Conservation (phyloP, 2,329 filamentous ascomycete genomes). For the Hypomyces rosellus region DNA sequence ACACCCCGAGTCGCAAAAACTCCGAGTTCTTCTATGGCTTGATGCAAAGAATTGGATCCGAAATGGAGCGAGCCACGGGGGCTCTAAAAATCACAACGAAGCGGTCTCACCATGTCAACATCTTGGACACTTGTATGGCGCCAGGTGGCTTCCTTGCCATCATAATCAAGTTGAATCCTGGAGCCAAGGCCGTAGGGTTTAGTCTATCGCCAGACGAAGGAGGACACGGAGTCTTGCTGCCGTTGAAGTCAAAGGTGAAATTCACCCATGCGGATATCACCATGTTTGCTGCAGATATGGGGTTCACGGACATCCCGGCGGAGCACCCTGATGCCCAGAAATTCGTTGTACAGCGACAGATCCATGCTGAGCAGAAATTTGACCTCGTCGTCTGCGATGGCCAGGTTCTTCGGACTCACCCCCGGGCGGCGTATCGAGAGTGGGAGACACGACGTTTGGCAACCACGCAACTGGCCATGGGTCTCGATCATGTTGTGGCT, state of each 20-base stretch:
- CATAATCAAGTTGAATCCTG: slow-evolving; percentile 30
- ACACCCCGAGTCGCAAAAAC: background rate
- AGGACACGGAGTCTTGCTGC: slow-evolving; percentile 34
- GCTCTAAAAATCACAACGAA: slow-evolving; percentile 1
- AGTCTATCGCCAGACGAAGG: slow-evolving; percentile 34
- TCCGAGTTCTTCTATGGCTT: background rate
- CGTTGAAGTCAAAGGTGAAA: slow-evolving; percentile 9
- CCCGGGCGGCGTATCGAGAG: slow-evolving; percentile 25
- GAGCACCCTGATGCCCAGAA: slow-evolving; percentile 19
- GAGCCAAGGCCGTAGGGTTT: slow-evolving; percentile 28
- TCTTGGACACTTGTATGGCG: slow-evolving; percentile 52
- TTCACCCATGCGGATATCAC: slow-evolving; percentile 39
- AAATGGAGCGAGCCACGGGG: background rate
- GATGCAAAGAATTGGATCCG: background rate
- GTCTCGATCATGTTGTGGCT: slow-evolving; percentile 35
- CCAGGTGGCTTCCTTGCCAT: slow-evolving; percentile 45
- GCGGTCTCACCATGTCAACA: slow-evolving; percentile 9
- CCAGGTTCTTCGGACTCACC: slow-evolving; percentile 37
- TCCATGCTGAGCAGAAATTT: slow-evolving; percentile 24
- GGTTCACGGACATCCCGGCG: slow-evolving; percentile 24
- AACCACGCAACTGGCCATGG: slow-evolving; percentile 36
- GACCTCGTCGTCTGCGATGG: slow-evolving; percentile 44
- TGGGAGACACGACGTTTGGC: slow-evolving; percentile 32
- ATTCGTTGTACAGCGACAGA: slow-evolving; percentile 25
- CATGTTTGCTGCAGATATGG: slow-evolving; percentile 43